Evolutionary conservation across 2,329 filamentous ascomycete species (phyloP), one percentile per base, ranked within the genome.

Genomic region (Cladosporium halotolerans): DNA sequence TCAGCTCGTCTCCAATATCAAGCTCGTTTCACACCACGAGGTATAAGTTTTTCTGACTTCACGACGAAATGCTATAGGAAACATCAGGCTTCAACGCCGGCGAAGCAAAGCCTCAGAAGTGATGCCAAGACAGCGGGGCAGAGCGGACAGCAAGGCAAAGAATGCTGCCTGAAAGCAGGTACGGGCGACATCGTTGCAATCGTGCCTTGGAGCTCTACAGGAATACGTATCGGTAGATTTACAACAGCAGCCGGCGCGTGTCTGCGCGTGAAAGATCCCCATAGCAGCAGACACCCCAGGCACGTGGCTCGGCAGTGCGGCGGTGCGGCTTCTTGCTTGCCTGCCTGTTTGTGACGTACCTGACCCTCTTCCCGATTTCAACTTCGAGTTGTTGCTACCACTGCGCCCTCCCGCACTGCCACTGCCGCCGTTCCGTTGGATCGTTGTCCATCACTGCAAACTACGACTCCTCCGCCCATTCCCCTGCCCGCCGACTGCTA

Each of bases 281-380:
- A 28, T 28, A 5, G 23, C 23, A 28, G 23, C 23, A 28, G 23
- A 28, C 23, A 28, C 5, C 23, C 34, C 34, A 38, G 16, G 19
- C 42, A 44, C 42, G 42, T 44, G 40, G 42, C 46, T 49, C 48
- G 47, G 47, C 47, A 50, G 23, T 43, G 47, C 47, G 31, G 39
- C 46, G 46, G 8, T 32, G 44, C 44, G 45, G 47, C 47, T 41
- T 23, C 47, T 19, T 34, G 19, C 28, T n/a, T 31, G 6, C 32
- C 42, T 31, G 6, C 9, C 16, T 44, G 31, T 38, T 38, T 44
- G 48, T 51, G 48, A 51, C 40, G 48, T 51, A 43, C 36, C 36
- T 14, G 40, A 42, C 19, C 16, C 16, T 42, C 19, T 10, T 28
- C 13, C 19, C 40, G 19, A 42, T 28, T 42, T 42, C 40, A 19